phyloP scores from a whole-genome alignment of 495 filamentous ascomycete species.

The Penicillium samsonianum region DNA sequence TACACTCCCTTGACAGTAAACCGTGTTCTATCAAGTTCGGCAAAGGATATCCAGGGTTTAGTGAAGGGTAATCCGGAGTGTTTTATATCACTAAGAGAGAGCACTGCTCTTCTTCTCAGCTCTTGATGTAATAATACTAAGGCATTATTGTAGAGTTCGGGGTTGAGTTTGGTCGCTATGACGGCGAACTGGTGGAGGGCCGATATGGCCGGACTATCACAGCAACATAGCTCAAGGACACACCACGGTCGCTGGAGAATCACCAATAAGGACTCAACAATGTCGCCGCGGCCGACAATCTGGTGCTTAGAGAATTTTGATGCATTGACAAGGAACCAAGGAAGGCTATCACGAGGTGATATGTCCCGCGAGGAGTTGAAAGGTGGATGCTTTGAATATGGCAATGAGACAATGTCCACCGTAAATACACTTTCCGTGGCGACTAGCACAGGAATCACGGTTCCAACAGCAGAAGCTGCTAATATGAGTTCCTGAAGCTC shows the following conservation, averaged over 20 bases:
- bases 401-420: background rate
- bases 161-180: slow-evolving; percentile 10
- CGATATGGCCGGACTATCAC: slow-evolving; percentile 13
- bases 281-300: slow-evolving; percentile 15
- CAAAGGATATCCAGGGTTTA: background rate
- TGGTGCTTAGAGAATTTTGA: slow-evolving; percentile 19
- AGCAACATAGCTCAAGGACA: slow-evolving; percentile 27
- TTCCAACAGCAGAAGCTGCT: slow-evolving; percentile 6
- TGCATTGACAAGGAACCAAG: slow-evolving; percentile 27
- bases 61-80: background rate
- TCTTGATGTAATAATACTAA: slow-evolving; percentile 17
- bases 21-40: background rate
- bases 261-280: slow-evolving; percentile 17
- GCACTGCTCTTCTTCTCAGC: background rate
- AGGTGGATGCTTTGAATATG: background rate
- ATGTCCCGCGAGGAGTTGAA: background rate
- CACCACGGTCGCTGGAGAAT: slow-evolving; percentile 29
- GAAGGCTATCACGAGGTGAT: slow-evolving; percentile 3
- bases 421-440: background rate
- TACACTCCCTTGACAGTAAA: slow-evolving; percentile 4
- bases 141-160: slow-evolving; percentile 14
- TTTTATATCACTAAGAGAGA: background rate
- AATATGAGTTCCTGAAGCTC: background rate
- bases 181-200: slow-evolving; percentile 11
- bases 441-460: slow-evolving; percentile 5